Conservation (phyloP, 805 yeast genomes). For the Schizosaccharomyces japonicus region DNA sequence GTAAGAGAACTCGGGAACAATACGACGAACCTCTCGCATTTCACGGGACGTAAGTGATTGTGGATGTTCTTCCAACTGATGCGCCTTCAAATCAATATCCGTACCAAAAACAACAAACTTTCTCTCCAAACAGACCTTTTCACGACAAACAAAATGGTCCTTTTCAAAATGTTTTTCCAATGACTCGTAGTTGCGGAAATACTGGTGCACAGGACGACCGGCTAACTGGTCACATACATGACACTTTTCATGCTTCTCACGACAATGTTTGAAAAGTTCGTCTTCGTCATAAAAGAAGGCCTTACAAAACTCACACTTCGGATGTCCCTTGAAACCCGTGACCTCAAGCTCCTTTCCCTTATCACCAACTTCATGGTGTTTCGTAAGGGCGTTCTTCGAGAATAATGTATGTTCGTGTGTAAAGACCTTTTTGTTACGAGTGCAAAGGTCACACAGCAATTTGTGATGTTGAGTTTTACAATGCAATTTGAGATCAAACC, state of each 20-base stretch:
- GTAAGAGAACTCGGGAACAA: constrained; percentile 8
- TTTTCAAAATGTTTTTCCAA: constrained; percentile 50
- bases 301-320: constrained; percentile 60
- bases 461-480: constrained; percentile 37
- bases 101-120: constrained; percentile 81
- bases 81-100: constrained; percentile 67
- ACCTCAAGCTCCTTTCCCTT: constrained; percentile 6
- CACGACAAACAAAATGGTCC: constrained; percentile 56
- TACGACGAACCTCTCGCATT: constrained; percentile 8
- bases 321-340: constrained; percentile 69
- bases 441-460: constrained; percentile 53
- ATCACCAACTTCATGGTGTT: constrained; percentile 57
- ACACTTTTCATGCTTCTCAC: constrained; percentile 71
- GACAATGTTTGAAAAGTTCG: constrained; percentile 58
- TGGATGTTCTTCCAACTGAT: constrained; percentile 64
- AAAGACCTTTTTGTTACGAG: constrained; percentile 52
- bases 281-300: constrained; percentile 70
- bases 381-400: constrained; percentile 34
- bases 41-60: constrained; percentile 21
- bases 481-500: constrained; percentile 42
- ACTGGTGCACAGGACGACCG: constrained; percentile 30
- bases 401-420: constrained; percentile 43
- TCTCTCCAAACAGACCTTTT: constrained; percentile 58
- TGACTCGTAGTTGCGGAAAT: constrained; percentile 52
- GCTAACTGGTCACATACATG: constrained; percentile 62